These are phyloP conservation scores for Cenchrus purpureus DNA, from an alignment of 176 grass and related monocot species.

Conservation along the genomic window DNA sequence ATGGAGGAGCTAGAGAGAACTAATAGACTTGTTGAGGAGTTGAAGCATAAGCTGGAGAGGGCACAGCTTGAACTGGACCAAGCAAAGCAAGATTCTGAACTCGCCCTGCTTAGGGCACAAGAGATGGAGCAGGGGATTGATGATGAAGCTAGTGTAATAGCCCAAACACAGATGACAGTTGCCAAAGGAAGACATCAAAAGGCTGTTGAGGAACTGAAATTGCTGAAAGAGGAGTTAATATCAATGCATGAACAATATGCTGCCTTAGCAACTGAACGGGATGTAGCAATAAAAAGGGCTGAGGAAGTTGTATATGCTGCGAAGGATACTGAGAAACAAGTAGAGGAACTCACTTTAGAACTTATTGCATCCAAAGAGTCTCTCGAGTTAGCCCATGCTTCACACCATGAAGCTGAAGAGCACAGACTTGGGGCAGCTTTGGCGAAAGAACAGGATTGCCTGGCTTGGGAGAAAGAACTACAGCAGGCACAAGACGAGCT, in stretches of 20 bases:
- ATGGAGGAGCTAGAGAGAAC: conserved; percentile 67
- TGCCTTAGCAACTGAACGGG: conserved; percentile 63
- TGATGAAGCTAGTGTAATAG: conserved; percentile 68
- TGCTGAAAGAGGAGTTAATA: conserved; percentile 56
- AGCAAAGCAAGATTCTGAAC: conserved; percentile 87
- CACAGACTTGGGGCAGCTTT: conserved; percentile 72
- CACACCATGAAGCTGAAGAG: conserved; percentile 86
- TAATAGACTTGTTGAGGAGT: conserved; percentile 64
- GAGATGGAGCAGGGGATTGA: conserved; percentile 80
- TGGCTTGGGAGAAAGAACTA: conserved; percentile 84
- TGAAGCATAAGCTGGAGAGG: conserved; percentile 83
- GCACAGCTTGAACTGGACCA: conserved; percentile 73
- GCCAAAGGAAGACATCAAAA: conserved; percentile 73
- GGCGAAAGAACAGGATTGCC: conserved; percentile 78
- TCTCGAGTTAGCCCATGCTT: conserved; percentile 71
- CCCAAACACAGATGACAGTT: conserved; percentile 66
- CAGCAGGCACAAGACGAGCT: conserved; percentile 74
- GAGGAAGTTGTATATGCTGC: conserved; percentile 53
- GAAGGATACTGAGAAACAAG: conserved; percentile 59
- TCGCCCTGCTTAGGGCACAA: conserved; percentile 66
- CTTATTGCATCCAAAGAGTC: conserved; percentile 73
- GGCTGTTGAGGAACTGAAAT: conserved; percentile 68
- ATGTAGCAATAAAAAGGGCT: conserved; percentile 55
- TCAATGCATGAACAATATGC: conserved; percentile 67
- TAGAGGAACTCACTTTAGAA: conserved; percentile 82